Evolutionary conservation across 2,329 filamentous ascomycete genomes (phyloP), one percentile per base, ranked within the genome.

Genomic region (Akanthomyces muscarius): DNA sequence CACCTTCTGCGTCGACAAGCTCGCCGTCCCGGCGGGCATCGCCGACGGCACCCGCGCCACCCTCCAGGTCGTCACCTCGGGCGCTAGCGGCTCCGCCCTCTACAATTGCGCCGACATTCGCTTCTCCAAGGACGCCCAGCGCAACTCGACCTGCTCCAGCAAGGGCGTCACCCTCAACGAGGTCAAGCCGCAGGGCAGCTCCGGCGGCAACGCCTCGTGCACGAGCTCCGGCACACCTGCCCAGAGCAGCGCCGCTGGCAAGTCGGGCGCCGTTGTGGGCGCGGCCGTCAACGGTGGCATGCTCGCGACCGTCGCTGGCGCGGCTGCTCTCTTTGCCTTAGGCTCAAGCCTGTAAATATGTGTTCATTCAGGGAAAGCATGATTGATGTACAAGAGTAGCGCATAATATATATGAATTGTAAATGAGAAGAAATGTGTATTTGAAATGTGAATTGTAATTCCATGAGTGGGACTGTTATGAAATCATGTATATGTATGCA

Each of bases 81-180:
- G 85, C 33, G 78, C 83, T 25, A 78, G 77, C 4, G 82, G 80
- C 23, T 81, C 80, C 45, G 86, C 88, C 18, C 76, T 92, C 38
- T 92, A 91, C 75, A 89, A 88, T 74, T 93, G 90, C 74, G 87
- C 89, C 70, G 89, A 93, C 69, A 84, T 92, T 67, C 87, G 84
- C 30, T 88, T 93, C 76, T 82, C 80, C 38, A 76, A 77, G 58
- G 76, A 77, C 13, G 79, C 83, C 5, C 77, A 80, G 21, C 8
- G 76, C 10, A 77, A 82, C 33, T 72, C 76, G 8, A 77, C 82
- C 64, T 74, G 73, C 65, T 69, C 64, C 4, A 59, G 51, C 0
- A 69, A 71, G 4, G 83, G 81, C 41, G 77, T 90, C 51, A 77
- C 76, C 25, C 69, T 73, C 36, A 64, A 64, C 48, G 61, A 63